A percentile compares a stretch with the other conserved stretches of the same genome.
These are phyloP conservation scores for Trapa bicornis DNA, from an alignment of 345 rosid species.

Conservation along the genomic window DNA sequence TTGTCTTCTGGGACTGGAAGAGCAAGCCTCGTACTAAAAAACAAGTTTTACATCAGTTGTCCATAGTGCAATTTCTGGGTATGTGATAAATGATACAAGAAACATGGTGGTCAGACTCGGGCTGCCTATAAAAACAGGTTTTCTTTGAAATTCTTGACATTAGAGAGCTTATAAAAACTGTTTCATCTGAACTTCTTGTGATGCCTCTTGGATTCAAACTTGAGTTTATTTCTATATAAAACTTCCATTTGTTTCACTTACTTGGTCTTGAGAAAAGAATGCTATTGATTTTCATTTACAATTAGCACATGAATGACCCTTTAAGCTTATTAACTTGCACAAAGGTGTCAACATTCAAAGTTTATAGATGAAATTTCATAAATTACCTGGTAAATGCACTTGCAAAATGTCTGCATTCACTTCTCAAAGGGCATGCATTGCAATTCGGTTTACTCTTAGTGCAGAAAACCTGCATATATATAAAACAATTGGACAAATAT, in stretches of 20 bases:
- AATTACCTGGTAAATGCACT: slow-evolving; percentile 92
- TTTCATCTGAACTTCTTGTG: background rate
- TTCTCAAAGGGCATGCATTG: slow-evolving; percentile 96
- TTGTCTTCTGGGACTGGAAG: slow-evolving; percentile 77
- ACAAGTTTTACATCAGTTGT: slow-evolving; percentile 8
- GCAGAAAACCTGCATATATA: slow-evolving; percentile 72
- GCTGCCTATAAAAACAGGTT: background rate
- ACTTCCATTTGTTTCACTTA: background rate
- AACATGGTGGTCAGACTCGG: background rate
- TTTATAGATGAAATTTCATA: slow-evolving; percentile 5
- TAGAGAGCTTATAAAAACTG: background rate
- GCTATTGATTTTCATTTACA: background rate
- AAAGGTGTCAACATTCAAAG: background rate
- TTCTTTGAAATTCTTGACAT: background rate
- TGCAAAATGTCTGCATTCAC: slow-evolving; percentile 94
- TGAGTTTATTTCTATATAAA: no score
- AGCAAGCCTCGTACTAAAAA: slow-evolving; percentile 76
- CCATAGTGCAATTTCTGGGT: background rate
- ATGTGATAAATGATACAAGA: background rate
- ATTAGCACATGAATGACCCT: background rate
- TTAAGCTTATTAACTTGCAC: background rate
- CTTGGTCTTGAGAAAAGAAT: background rate
- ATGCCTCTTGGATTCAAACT: background rate
- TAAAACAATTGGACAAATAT: slow-evolving; percentile 11
- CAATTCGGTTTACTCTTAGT: slow-evolving; percentile 88